These are phyloP conservation scores for Stephanodiscus minutulus DNA, from an alignment of 108 stramenopile species.

Conservation along the genomic window DNA sequence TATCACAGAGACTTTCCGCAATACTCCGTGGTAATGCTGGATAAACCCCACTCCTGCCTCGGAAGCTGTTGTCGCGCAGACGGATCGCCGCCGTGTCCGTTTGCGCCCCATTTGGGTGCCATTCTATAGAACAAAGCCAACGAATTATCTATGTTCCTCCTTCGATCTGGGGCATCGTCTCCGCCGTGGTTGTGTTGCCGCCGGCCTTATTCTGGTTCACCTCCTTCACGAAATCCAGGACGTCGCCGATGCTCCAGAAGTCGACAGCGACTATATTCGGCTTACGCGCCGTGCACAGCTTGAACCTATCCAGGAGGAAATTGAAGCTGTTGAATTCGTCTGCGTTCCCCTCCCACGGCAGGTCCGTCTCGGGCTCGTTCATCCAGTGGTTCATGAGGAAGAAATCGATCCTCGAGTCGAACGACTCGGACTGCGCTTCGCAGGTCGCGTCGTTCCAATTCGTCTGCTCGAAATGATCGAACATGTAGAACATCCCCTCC, in stretches of 20 bases:
- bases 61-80: no score
- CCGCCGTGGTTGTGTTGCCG: neutral
- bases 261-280: constrained; percentile 58
- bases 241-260: constrained; percentile 65
- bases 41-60: no score
- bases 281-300: constrained; percentile 44
- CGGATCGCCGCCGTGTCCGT: no score
- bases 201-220: constrained; percentile 44
- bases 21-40: no score
- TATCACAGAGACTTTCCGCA: no score
- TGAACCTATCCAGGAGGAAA: constrained; percentile 37
- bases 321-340: constrained; percentile 42
- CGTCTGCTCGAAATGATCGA: constrained; percentile 30
- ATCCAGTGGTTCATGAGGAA: constrained; percentile 64
- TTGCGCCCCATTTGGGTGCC: no score
- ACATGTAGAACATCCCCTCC: constrained; percentile 26
- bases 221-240: constrained; percentile 51
- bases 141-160: no score
- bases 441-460: constrained; percentile 17
- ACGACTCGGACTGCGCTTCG: neutral
- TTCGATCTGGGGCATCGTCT: neutral
- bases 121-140: no score
- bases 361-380: constrained; percentile 11
- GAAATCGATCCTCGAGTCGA: constrained; percentile 25
- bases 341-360: constrained; percentile 27